Conservation (phyloP, 2,329 filamentous ascomycete genomes). For the Lecanicillium sp. region DNA sequence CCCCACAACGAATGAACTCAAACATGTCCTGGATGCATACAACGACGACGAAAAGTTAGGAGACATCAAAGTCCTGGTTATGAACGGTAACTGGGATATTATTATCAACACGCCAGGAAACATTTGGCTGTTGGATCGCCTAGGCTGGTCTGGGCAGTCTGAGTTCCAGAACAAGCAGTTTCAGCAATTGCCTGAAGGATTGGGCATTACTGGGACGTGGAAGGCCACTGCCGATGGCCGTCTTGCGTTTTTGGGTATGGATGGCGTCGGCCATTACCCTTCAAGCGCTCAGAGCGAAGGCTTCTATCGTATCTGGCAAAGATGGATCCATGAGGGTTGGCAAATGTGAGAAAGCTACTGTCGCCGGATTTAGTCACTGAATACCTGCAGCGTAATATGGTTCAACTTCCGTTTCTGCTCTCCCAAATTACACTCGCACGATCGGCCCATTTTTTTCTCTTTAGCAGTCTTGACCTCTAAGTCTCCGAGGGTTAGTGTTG, state of each 20-base stretch:
- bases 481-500: no score
- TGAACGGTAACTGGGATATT: constrained; percentile 1
- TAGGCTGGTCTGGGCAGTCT: background rate
- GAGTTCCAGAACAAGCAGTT: background rate
- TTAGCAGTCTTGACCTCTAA: no score
- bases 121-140: background rate
- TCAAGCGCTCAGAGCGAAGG: background rate
- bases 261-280: background rate
- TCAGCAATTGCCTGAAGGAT: background rate
- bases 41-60: background rate
- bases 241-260: background rate
- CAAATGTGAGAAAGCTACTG: constrained; percentile 2
- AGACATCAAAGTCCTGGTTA: background rate
- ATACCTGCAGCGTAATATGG: no score
- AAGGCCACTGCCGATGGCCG: background rate
- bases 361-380: background rate
- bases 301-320: background rate
- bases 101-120: background rate
- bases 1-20: constrained; percentile 1
- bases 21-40: background rate
- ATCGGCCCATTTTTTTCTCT: no score
- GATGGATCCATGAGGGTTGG: background rate
- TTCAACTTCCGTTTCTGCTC: no score
- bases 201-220: background rate
- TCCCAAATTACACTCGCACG: no score